These are phyloP conservation scores for Lizonia empirigonia DNA, from an alignment of 2,329 filamentous ascomycete species.

Conservation along the genomic window DNA sequence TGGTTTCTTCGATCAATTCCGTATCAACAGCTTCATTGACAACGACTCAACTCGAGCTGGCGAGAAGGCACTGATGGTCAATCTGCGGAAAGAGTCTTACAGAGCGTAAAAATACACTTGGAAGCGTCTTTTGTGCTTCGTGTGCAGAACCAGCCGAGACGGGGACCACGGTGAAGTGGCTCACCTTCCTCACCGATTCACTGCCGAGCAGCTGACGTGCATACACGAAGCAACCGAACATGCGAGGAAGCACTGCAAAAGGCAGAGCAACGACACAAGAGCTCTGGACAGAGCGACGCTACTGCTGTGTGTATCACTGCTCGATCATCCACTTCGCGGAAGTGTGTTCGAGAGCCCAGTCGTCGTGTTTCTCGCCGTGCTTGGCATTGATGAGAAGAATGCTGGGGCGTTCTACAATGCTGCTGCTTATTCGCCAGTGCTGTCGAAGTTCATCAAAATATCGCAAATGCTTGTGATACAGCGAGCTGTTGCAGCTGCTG, in stretches of 20 bases:
- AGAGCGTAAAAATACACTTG: conserved; percentile 19
- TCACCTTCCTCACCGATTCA: background rate
- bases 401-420: background rate
- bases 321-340: background rate
- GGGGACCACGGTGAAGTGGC: background rate
- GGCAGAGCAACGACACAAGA: background rate
- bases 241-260: background rate
- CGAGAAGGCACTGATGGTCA: background rate
- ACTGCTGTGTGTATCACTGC: background rate
- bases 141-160: conserved; percentile 8
- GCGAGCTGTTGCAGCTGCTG: conserved; percentile 9
- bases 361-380: background rate
- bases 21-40: background rate
- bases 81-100: conserved; percentile 16
- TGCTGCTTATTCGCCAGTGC: conserved; percentile 13
- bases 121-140: conserved; percentile 24
- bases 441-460: conserved; percentile 30
- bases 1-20: background rate
- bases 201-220: background rate
- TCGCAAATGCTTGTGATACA: conserved; percentile 27
- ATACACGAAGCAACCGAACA: background rate
- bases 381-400: background rate
- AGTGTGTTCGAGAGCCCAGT: background rate
- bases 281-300: background rate
- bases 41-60: background rate